A percentile compares a stretch with the other conserved stretches of the same genome.
phyloP scores from a whole-genome alignment of 2,329 filamentous ascomycete genomes.

The Colletotrichum sp. region DNA sequence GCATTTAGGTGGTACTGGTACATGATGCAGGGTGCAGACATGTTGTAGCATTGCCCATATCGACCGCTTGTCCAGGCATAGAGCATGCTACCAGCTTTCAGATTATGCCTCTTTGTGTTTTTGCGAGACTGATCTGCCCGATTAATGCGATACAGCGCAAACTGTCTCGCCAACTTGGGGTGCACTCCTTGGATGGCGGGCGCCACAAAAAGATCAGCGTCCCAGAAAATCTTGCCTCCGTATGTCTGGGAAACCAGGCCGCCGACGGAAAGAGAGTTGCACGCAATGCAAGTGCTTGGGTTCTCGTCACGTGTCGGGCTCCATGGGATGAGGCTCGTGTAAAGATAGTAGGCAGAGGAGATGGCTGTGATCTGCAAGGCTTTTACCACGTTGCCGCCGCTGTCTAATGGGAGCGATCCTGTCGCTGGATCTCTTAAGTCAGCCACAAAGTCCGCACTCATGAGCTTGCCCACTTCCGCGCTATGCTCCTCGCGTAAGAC shows the following conservation, averaged over 20 bases:
- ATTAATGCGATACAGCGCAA: conserved; percentile 29
- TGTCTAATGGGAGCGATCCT: not conserved
- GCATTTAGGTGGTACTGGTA: conserved; percentile 76
- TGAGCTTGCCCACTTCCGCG: not conserved
- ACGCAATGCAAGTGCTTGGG: not conserved
- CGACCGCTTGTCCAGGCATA: conserved; percentile 73
- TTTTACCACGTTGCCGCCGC: not conserved
- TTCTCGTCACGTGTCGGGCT: not conserved
- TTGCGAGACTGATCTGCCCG: conserved; percentile 54
- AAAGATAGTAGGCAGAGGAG: conserved; percentile 1
- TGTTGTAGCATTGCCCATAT: conserved; percentile 68
- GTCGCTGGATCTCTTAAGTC: not conserved
- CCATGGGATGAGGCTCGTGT: not conserved
- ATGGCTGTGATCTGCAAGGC: not conserved
- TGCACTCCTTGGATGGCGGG: conserved; percentile 29
- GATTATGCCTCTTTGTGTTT: conserved; percentile 61
- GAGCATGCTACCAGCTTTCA: conserved; percentile 57
- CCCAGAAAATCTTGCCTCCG: conserved; percentile 33
- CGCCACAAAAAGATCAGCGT: conserved; percentile 32
- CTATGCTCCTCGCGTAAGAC: not conserved
- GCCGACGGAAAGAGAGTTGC: conserved; percentile 27
- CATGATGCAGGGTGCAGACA: conserved; percentile 67
- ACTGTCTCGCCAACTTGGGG: conserved; percentile 28
- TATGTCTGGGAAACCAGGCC: conserved; percentile 32
- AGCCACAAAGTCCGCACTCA: not conserved